Conservation (phyloP, 768 basidiomycete genomes). For the Hortiboletus flavorubellus region DNA sequence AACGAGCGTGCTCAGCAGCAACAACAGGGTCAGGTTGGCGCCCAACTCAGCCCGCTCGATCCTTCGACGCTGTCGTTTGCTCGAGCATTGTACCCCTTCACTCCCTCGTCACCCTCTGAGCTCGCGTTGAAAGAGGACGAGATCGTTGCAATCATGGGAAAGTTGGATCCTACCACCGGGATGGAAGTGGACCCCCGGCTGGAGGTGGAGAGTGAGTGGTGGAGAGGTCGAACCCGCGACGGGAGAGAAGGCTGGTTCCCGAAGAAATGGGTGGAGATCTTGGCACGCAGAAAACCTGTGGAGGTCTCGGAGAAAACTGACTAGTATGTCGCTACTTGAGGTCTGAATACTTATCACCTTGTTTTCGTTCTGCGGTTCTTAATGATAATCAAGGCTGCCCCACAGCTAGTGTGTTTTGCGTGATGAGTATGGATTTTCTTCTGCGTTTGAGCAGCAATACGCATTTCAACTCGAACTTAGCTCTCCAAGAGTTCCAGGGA, state of each 20-base stretch:
- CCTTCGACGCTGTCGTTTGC: slow-evolving; percentile 82
- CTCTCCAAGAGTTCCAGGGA: too few species aligned
- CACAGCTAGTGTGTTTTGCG: too few species aligned
- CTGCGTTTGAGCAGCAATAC: too few species aligned
- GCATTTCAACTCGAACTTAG: too few species aligned
- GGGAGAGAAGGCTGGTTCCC: slow-evolving; percentile 96
- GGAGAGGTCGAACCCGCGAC: slow-evolving; percentile 90
- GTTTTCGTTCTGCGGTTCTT: background rate
- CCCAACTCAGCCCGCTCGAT: slow-evolving; percentile 56
- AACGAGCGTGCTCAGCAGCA: slow-evolving; percentile 56
- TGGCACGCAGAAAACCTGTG: slow-evolving; percentile 44
- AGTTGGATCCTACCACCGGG: slow-evolving; percentile 68
- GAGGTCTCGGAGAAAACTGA: slow-evolving; percentile 42
- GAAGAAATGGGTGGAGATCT: slow-evolving; percentile 76
- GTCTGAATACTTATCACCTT: background rate
- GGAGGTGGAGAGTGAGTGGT: slow-evolving; percentile 75
- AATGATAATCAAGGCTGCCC: too few species aligned
- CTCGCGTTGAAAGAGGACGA: slow-evolving; percentile 82
- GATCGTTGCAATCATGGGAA: slow-evolving; percentile 88
- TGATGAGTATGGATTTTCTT: too few species aligned
- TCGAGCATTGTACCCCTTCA: slow-evolving; percentile 76
- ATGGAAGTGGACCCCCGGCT: slow-evolving; percentile 64
- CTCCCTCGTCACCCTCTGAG: slow-evolving; percentile 71
- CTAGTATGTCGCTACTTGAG: slow-evolving; percentile 13
- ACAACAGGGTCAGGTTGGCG: slow-evolving; percentile 36